phyloP scores from a whole-genome alignment of 2,329 filamentous ascomycete species.

The Ploettnerulaceae sp. region DNA sequence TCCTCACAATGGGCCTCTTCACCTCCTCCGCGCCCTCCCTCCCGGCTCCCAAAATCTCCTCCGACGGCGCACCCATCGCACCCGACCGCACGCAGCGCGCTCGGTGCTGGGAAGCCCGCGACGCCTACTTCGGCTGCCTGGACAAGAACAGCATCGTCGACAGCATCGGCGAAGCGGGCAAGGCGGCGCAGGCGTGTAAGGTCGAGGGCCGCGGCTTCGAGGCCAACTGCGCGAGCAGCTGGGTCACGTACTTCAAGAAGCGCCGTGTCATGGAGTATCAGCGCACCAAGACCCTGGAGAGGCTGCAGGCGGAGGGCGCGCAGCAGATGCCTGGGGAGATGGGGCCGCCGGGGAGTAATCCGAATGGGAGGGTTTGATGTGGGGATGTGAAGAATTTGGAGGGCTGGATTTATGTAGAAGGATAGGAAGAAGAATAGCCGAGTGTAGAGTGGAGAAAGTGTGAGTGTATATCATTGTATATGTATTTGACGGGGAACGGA shows the following conservation, averaged over 20 bases:
- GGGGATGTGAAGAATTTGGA: neutral
- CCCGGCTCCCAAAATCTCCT: constrained; percentile 42
- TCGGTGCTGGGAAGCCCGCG: constrained; percentile 85
- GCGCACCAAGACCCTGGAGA: constrained; percentile 72
- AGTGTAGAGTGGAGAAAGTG: neutral
- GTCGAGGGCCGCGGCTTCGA: constrained; percentile 65
- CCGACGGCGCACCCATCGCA: constrained; percentile 63
- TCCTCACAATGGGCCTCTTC: constrained; percentile 47
- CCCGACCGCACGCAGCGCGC: constrained; percentile 80
- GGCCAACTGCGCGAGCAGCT: constrained; percentile 79
- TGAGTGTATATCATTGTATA: neutral
- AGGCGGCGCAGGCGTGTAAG: constrained; percentile 53
- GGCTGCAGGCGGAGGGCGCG: constrained; percentile 69
- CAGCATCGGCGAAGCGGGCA: constrained; percentile 53
- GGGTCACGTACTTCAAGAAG: constrained; percentile 99
- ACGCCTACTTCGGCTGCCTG: constrained; percentile 83
- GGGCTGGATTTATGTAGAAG: neutral
- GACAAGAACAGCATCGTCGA: constrained; percentile 80
- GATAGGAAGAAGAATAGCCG: neutral
- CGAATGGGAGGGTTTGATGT: neutral
- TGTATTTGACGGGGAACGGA: neutral
- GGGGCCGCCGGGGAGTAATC: constrained; percentile 13
- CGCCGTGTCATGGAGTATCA: constrained; percentile 88
- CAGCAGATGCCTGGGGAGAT: constrained; percentile 45
- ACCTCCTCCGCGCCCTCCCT: constrained; percentile 33